These are phyloP conservation scores for Malassezia nana DNA, from an alignment of 1,284 basidiomycete genomes.

Conservation along the genomic window DNA sequence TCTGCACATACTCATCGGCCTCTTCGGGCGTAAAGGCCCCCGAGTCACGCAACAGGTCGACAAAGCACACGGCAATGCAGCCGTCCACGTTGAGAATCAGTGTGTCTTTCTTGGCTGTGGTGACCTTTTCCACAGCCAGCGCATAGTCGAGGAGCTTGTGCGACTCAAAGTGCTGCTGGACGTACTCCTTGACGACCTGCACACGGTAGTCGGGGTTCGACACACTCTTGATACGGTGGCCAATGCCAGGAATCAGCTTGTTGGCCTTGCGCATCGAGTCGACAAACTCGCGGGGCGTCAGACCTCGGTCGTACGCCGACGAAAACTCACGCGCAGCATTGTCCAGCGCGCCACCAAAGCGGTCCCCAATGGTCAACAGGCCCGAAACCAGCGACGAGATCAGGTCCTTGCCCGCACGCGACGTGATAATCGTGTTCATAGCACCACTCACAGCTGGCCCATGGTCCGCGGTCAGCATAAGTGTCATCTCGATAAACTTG, in stretches of 20 bases:
- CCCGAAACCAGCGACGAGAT: slow-evolving; percentile 93
- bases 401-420: slow-evolving; percentile 95
- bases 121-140: slow-evolving; percentile 95
- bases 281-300: slow-evolving; percentile 93
- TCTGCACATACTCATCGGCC: slow-evolving; percentile 88
- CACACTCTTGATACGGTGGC: slow-evolving; percentile 95
- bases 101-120: slow-evolving; percentile 94
- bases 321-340: slow-evolving; percentile 89
- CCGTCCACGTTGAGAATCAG: slow-evolving; percentile 64
- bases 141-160: slow-evolving; percentile 73
- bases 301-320: slow-evolving; percentile 69
- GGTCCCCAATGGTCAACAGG: slow-evolving; percentile 91
- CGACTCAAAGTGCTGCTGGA: slow-evolving; percentile 86
- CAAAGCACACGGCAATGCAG: slow-evolving; percentile 95
- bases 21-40: slow-evolving; percentile 93
- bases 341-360: slow-evolving; percentile 98
- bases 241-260: slow-evolving; percentile 96
- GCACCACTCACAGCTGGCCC: slow-evolving; percentile 63
- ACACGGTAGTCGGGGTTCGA: slow-evolving; percentile 58
- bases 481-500: slow-evolving; percentile 88
- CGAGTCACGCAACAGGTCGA: slow-evolving; percentile 81
- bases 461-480: slow-evolving; percentile 97
- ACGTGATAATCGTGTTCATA: slow-evolving; percentile 99
- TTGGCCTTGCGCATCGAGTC: slow-evolving; percentile 90
- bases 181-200: slow-evolving; percentile 94